A percentile compares a stretch with the other conserved stretches of the same genome.
Evolutionary conservation across 2,329 filamentous ascomycete species (phyloP).

Genomic region (Pyrenophora teres): DNA sequence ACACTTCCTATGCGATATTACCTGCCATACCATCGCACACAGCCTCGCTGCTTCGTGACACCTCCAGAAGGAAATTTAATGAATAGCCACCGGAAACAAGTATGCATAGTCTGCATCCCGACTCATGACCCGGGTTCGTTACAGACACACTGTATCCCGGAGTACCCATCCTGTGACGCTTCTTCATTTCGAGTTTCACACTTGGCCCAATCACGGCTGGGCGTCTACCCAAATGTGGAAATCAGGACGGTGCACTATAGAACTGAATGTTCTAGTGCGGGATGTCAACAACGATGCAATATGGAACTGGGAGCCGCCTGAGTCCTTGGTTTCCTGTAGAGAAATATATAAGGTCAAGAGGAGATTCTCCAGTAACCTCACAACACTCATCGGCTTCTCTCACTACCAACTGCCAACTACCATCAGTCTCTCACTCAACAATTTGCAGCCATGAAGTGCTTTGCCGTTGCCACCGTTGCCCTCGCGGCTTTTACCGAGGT

Average conservation of each 20-base stretch:
- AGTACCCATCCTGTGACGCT: slow-evolving; percentile 22
- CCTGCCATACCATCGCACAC: slow-evolving; percentile 19
- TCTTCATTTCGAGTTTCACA: slow-evolving; percentile 35
- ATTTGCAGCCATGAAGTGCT: slow-evolving; percentile 38
- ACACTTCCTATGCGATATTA: slow-evolving; percentile 32
- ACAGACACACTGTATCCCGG: slow-evolving; percentile 20
- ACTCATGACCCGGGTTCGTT: slow-evolving; percentile 26
- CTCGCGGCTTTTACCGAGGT: slow-evolving; percentile 42
- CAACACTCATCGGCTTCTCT: slow-evolving; percentile 2
- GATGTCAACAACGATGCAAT: slow-evolving; percentile 25
- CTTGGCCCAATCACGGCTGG: slow-evolving; percentile 28
- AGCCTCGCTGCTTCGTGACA: slow-evolving; percentile 12
- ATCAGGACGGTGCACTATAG: too few relatives aligned
- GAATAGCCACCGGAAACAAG: slow-evolving; percentile 28
- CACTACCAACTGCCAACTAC: slow-evolving; percentile 10
- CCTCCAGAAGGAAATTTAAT: slow-evolving; percentile 22
- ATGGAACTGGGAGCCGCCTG: slow-evolving; percentile 20
- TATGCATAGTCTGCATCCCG: slow-evolving; percentile 14
- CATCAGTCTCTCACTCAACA: slow-evolving; percentile 6
- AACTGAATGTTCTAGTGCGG: slow-evolving; percentile 14
- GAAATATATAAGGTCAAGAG: slow-evolving; percentile 28
- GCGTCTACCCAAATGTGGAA: background rate
- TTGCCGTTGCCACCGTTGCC: slow-evolving; percentile 38
- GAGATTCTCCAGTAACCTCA: slow-evolving; percentile 11
- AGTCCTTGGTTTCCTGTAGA: background rate